Percentiles rank a stretch among this genome's conserved stretches.
phyloP scores from a whole-genome alignment of 2,329 filamentous ascomycete species.

The Colletotrichum coccodes region DNA sequence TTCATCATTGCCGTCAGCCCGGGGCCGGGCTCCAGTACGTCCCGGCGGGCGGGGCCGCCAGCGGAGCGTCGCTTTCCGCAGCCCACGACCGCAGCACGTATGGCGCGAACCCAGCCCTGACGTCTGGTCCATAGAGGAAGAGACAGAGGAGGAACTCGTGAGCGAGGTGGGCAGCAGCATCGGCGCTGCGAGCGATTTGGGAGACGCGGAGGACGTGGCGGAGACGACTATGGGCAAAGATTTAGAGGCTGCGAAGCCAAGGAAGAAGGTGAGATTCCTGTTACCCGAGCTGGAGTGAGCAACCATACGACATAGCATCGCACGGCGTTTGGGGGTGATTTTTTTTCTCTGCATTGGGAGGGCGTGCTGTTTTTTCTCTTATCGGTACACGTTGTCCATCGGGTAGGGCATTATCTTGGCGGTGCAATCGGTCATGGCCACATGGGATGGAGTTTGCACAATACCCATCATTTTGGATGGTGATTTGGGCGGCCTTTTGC shows the following conservation, averaged over 20 bases:
- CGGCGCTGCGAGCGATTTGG: slow-evolving; percentile 41
- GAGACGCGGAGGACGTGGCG: slow-evolving; percentile 34
- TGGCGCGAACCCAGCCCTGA: slow-evolving; percentile 70
- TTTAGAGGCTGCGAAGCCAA: slow-evolving; percentile 58
- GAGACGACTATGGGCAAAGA: slow-evolving; percentile 38
- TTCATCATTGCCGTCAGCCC: slow-evolving; percentile 41
- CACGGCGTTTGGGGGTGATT: slow-evolving; percentile 12
- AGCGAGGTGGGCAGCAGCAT: slow-evolving; percentile 51
- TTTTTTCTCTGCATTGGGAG: slow-evolving; percentile 37
- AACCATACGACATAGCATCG: slow-evolving; percentile 6
- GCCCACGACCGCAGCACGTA: slow-evolving; percentile 54
- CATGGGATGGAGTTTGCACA: slow-evolving; percentile 22
- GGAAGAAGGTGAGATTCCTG: slow-evolving; percentile 67
- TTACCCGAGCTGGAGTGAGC: slow-evolving; percentile 54
- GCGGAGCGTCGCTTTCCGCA: slow-evolving; percentile 43
- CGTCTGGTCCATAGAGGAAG: slow-evolving; percentile 69
- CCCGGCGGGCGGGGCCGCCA: slow-evolving; percentile 43
- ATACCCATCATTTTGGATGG: slow-evolving; percentile 22
- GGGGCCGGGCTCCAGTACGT: slow-evolving; percentile 34
- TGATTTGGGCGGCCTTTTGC: neutral
- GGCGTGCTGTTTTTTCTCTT: slow-evolving; percentile 26
- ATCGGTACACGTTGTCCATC: slow-evolving; percentile 14
- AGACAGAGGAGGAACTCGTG: slow-evolving; percentile 63
- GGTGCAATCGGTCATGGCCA: neutral
- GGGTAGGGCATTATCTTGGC: neutral